A percentile compares a stretch with the other conserved stretches of the same genome.
Evolutionary conservation across 2,329 filamentous ascomycete genomes (phyloP).

Genomic region (Fusarium aywerte): DNA sequence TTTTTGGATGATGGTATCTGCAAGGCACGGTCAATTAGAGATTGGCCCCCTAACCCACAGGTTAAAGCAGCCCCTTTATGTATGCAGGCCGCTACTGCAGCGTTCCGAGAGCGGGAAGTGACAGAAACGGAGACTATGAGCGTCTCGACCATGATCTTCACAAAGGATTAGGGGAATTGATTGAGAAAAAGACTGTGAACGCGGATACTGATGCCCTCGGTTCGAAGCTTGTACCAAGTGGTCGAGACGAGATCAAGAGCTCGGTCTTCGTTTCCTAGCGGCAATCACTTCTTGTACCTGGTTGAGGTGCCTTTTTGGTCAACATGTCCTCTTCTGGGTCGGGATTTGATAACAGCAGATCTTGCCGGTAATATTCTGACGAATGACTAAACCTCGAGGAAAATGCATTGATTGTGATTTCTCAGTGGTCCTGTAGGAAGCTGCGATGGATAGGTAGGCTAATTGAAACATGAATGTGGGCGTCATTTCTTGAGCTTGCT

Average conservation of each 20-base stretch:
- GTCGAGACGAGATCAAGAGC: slow-evolving; percentile 29
- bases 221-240: slow-evolving; percentile 30
- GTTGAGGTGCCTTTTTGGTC: slow-evolving; percentile 1
- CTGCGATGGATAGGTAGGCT: slow-evolving; percentile 2
- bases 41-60: slow-evolving; percentile 5
- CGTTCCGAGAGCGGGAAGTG: slow-evolving; percentile 38
- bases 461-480: slow-evolving; percentile 2
- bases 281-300: not conserved
- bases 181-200: slow-evolving; percentile 20
- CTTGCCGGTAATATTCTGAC: slow-evolving; percentile 25
- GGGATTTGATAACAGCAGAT: slow-evolving; percentile 30
- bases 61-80: slow-evolving; percentile 31
- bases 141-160: slow-evolving; percentile 15
- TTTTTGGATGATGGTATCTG: not conserved
- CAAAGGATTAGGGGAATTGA: slow-evolving; percentile 18
- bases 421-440: slow-evolving; percentile 8
- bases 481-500: slow-evolving; percentile 13
- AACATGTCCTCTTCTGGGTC: slow-evolving; percentile 2
- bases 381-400: slow-evolving; percentile 24
- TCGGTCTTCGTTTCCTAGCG: slow-evolving; percentile 10
- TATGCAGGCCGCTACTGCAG: slow-evolving; percentile 40
- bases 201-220: slow-evolving; percentile 20
- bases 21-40: slow-evolving; percentile 6
- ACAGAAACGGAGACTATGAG: slow-evolving; percentile 36
- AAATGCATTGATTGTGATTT: slow-evolving; percentile 14